phyloP scores from a whole-genome alignment of 148 eudicot genomes.

The Hydrangea macrophylla region DNA sequence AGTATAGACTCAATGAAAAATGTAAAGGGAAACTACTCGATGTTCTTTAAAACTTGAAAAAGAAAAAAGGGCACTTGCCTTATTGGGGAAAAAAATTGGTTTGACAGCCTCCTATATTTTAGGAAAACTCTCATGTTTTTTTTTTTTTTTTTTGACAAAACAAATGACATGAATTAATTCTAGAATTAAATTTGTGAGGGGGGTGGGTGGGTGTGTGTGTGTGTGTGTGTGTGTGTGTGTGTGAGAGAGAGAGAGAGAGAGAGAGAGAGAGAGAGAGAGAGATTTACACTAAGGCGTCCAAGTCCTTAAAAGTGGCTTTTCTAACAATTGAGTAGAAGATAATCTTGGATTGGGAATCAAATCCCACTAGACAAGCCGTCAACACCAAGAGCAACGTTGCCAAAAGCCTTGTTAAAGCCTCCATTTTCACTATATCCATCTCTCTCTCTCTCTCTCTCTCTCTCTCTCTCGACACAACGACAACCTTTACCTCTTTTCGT shows the following conservation, averaged over 20 bases:
- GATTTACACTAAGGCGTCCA: slow-evolving; percentile 36
- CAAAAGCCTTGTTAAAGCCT: slow-evolving; percentile 33
- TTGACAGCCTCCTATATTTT: no score
- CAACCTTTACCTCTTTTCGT: no score
- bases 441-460: no score
- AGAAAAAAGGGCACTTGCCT: no score
- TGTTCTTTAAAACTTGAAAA: no score
- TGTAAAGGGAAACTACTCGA: no score
- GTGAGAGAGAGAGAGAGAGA: not conserved
- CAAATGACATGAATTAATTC: not conserved
- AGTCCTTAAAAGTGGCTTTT: slow-evolving; percentile 33
- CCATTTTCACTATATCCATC: slow-evolving; percentile 22
- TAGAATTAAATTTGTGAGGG: not conserved
- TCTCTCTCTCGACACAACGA: no score
- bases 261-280: slow-evolving; percentile 14
- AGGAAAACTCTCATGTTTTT: no score
- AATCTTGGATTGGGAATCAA: slow-evolving; percentile 41
- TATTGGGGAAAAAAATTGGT: no score
- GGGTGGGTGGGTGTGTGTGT: no score
- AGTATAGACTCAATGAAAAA: no score
- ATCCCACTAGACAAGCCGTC: slow-evolving; percentile 34
- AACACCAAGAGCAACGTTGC: slow-evolving; percentile 26
- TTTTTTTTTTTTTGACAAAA: not conserved
- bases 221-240: no score
- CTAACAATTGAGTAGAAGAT: slow-evolving; percentile 20